Evolutionary conservation across 73 alveolate genomes (phyloP).

Genomic region (Tetrahymena borealis): DNA sequence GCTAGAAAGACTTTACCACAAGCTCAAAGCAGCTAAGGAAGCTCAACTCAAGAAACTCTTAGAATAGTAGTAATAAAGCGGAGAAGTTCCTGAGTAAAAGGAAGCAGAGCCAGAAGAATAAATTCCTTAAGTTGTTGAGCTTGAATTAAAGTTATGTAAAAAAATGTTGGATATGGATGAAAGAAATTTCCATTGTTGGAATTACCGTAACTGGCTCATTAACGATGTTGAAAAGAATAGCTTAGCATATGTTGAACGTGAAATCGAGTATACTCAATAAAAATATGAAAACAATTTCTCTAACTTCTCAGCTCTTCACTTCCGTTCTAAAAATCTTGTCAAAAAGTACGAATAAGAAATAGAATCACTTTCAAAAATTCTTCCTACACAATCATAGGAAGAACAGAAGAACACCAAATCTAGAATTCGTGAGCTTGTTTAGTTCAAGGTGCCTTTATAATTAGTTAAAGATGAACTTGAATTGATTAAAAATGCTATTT

Average conservation of each 20-base stretch:
- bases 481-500: constrained; percentile 73
- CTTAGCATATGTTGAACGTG: constrained; percentile 7
- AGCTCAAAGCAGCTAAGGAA: constrained; percentile 30
- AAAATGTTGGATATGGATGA: constrained; percentile 79
- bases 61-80: not conserved
- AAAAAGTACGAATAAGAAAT: not conserved
- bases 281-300: constrained; percentile 70
- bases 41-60: not conserved
- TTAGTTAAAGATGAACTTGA: constrained; percentile 62
- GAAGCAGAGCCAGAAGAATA: constrained; percentile 13
- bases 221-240: constrained; percentile 14
- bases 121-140: constrained; percentile 39
- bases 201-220: constrained; percentile 62
- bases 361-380: not conserved
- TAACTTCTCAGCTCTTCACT: constrained; percentile 83
- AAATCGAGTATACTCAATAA: constrained; percentile 50
- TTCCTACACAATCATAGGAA: constrained; percentile 34
- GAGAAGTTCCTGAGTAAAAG: not conserved
- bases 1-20: constrained; percentile 44
- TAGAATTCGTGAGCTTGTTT: not conserved
- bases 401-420: constrained; percentile 12
- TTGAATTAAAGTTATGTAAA: constrained; percentile 69
- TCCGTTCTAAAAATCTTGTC: constrained; percentile 60
- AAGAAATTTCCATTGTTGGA: constrained; percentile 92
- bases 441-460: constrained; percentile 48